Evolutionary conservation across 495 filamentous ascomycete genomes (phyloP), one percentile per base, ranked within the genome.

Genomic region (Gamarada debralockiae): DNA sequence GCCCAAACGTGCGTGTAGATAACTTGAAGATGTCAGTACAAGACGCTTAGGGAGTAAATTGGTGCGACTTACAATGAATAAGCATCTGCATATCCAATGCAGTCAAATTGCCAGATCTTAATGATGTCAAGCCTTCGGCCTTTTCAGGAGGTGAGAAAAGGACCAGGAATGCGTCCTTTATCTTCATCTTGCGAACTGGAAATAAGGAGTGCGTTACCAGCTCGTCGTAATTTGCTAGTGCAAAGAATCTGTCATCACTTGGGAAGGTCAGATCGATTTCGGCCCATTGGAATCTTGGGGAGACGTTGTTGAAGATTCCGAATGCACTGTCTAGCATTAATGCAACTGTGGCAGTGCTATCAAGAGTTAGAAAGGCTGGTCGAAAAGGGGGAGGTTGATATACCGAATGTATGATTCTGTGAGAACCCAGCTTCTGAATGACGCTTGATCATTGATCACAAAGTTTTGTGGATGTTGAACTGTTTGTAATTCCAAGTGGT

Each of bases 271-370:
- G 50, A 29, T 60, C 61, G 14, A 64, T 17, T 50, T 64, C 61
- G 3, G 56, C 33, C 61, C 61, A 64, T 27, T 64, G 52, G 27
- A 60, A 52, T 13, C 55, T 53, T 10, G 57, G 50, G 8, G 61
- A 23, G 3, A 58, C 57, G 21, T 64, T 64, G 48, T 64, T 60
- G 57, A 64, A 64, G 15, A 64, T 64, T 3, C 53, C 61, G 50
- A 60, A 64, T 2, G 52, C 51, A 38, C 55, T 47, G 44, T 64
- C 61, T 14, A 64, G 57, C 61, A 64, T 58, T 13, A 43, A 34
- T 7, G 56, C 50, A 2, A 64, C 17, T 13, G 50, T 49, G 31
- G 39, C 47, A 9, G 31, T 33, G 14, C 56, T 58, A 39, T 9
- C 7, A 15, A 1, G 13, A n/a, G 23, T 53, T 17, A 54, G 44